Conservation (phyloP, 441 rosid genomes). For the Mallotus repandus region DNA sequence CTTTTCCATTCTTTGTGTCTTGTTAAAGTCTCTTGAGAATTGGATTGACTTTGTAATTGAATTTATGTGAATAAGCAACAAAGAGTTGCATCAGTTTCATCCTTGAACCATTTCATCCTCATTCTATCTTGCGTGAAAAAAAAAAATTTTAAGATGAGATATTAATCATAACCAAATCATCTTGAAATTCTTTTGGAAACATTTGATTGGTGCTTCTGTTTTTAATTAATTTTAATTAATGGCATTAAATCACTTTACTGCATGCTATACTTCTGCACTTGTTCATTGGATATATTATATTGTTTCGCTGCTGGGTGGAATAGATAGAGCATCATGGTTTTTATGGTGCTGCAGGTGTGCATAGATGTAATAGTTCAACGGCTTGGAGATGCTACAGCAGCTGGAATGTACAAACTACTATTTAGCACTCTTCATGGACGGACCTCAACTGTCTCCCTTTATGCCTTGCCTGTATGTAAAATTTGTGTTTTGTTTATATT, state of each 20-base stretch:
- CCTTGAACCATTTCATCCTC: neutral
- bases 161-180: too few species aligned
- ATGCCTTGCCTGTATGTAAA: slow-evolving; percentile 72
- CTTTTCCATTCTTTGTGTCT: neutral
- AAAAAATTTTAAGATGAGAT: too few species aligned
- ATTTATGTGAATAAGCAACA: neutral
- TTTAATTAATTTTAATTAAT: neutral
- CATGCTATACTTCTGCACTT: neutral
- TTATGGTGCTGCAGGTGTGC: slow-evolving; percentile 55
- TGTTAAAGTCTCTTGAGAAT: neutral
- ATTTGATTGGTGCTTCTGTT: neutral
- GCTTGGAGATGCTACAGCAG: slow-evolving; percentile 94
- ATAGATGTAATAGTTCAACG: slow-evolving; percentile 87
- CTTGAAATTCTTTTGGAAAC: neutral
- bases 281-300: neutral
- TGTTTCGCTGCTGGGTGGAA: neutral
- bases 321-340: slow-evolving; percentile 14
- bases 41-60: too few species aligned
- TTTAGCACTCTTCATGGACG: slow-evolving; percentile 64
- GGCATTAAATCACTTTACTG: neutral
- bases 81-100: neutral
- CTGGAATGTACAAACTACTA: slow-evolving; percentile 79
- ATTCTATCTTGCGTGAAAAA: too few species aligned
- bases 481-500: neutral
- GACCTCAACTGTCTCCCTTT: slow-evolving; percentile 67